Conservation (phyloP, 495 filamentous ascomycete species). For the Geopyxis carbonaria region DNA sequence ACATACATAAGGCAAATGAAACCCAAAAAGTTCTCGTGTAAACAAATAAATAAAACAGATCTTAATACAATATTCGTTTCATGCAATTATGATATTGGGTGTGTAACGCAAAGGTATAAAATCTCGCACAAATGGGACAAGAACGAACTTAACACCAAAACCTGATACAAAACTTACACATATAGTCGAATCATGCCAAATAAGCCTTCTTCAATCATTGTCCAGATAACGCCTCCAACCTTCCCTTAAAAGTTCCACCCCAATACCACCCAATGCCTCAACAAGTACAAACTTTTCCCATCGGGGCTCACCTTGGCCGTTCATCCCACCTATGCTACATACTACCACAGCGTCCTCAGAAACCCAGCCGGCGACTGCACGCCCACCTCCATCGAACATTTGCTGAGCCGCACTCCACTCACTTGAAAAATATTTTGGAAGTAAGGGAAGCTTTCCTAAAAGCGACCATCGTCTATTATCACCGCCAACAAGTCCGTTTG, state of each 20-base stretch:
- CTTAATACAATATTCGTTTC: too few relatives aligned
- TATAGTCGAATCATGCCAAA: not conserved
- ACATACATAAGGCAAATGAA: too few relatives aligned
- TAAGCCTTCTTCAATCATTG: conserved; percentile 13
- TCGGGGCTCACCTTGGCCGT: conserved; percentile 13
- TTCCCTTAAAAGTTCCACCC: conserved; percentile 29
- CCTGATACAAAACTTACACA: not conserved
- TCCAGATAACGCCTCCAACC: conserved; percentile 25
- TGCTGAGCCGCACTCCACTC: conserved; percentile 25
- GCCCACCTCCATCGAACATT: conserved; percentile 22
- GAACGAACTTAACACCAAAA: not conserved
- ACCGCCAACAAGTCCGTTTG: conserved; percentile 2
- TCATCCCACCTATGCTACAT: conserved; percentile 15
- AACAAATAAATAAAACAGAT: too few relatives aligned
- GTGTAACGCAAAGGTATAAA: too few relatives aligned
- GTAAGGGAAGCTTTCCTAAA: conserved; percentile 19
- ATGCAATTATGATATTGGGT: too few relatives aligned
- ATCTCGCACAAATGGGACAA: too few relatives aligned
- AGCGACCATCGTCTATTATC: conserved; percentile 23
- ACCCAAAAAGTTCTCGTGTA: too few relatives aligned
- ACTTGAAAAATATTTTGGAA: conserved; percentile 25
- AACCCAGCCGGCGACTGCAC: conserved; percentile 20
- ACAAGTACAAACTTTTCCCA: conserved; percentile 26
- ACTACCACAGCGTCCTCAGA: conserved; percentile 20
- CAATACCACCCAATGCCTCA: conserved; percentile 7